Conservation (phyloP, 169 alveolate genomes). For the Babesia bigemina region DNA sequence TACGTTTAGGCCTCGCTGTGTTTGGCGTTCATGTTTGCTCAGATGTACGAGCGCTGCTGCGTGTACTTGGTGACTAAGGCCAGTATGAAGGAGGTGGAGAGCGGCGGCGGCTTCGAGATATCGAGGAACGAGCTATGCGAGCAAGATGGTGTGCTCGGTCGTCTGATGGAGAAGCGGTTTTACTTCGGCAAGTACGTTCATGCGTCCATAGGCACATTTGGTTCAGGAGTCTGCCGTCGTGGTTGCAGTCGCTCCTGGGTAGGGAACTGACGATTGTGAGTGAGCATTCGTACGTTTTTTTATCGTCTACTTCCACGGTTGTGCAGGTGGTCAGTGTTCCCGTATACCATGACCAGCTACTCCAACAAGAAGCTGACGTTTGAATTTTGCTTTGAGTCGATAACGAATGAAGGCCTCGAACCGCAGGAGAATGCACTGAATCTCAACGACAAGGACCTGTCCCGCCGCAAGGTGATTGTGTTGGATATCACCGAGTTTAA, state of each 20-base stretch:
- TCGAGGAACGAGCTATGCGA: constrained; percentile 48
- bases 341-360: constrained; percentile 53
- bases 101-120: constrained; percentile 63
- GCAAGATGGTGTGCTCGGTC: constrained; percentile 30
- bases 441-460: constrained; percentile 37
- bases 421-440: constrained; percentile 49
- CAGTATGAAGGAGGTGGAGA: constrained; percentile 57
- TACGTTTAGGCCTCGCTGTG: constrained; percentile 2
- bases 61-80: constrained; percentile 50
- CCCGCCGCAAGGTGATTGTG: constrained; percentile 34
- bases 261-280: constrained; percentile 46
- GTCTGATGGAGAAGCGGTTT: constrained; percentile 45
- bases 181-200: constrained; percentile 60
- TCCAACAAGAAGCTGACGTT: constrained; percentile 48
- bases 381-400: constrained; percentile 59
- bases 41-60: constrained; percentile 52
- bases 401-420: constrained; percentile 12
- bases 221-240: constrained; percentile 59
- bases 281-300: constrained; percentile 59
- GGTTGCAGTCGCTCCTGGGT: constrained; percentile 64
- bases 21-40: background rate
- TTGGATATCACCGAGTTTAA: constrained; percentile 53
- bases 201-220: background rate
- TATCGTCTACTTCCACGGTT: background rate
- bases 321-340: constrained; percentile 53